Evolutionary conservation across 331 rosid genomes (phyloP).

Genomic region (Stylosanthes scabra): DNA sequence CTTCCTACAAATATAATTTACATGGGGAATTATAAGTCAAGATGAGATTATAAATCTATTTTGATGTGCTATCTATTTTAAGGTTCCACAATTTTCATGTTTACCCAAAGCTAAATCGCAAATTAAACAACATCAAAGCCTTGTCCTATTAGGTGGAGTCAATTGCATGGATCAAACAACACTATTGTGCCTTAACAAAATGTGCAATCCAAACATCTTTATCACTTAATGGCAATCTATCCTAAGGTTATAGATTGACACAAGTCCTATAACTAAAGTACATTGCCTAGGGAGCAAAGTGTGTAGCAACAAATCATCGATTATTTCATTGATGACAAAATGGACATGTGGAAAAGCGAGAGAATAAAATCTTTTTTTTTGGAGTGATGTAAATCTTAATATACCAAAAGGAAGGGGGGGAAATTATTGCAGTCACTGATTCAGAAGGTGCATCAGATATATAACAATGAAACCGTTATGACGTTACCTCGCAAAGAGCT

Average conservation of each 20-base stretch:
- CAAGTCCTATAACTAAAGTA: constrained; percentile 1
- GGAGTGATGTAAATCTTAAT: not conserved
- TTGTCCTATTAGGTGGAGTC: no score
- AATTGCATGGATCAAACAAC: no score
- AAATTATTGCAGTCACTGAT: constrained; percentile 1
- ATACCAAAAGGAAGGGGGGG: not conserved
- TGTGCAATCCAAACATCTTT: not conserved
- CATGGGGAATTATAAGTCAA: constrained; percentile 31
- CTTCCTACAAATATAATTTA: constrained; percentile 66
- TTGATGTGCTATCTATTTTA: constrained; percentile 7
- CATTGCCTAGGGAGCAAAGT: not conserved
- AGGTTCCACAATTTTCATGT: constrained; percentile 6
- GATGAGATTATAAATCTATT: not conserved
- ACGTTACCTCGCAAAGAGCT: constrained; percentile 76
- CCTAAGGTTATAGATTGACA: not conserved
- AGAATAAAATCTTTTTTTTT: no score
- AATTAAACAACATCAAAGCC: not conserved
- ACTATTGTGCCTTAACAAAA: not conserved
- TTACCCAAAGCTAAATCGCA: not conserved
- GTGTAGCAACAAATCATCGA: not conserved
- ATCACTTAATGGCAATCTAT: not conserved
- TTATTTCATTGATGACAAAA: not conserved
- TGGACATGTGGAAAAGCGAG: not conserved
- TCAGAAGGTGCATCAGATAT: constrained; percentile 8
- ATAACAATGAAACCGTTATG: constrained; percentile 3